phyloP scores from a whole-genome alignment of 441 rosid species.

The Eutrema salsugineum region DNA sequence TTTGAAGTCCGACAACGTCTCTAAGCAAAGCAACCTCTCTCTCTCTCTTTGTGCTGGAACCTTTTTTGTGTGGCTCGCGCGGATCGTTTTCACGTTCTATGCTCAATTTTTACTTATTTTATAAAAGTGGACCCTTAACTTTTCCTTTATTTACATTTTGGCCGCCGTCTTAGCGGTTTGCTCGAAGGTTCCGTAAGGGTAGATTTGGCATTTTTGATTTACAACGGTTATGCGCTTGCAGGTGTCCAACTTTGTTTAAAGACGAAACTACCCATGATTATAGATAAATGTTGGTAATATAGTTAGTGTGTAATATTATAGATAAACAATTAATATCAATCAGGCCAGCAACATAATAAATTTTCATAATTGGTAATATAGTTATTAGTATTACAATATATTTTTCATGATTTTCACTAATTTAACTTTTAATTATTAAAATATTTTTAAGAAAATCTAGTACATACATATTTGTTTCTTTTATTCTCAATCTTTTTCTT shows the following conservation, averaged over 20 bases:
- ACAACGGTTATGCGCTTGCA: conserved; percentile 36
- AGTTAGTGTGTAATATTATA: too few species aligned
- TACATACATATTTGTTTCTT: too few species aligned
- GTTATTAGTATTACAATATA: too few species aligned
- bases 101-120: conserved; percentile 20
- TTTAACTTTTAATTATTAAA: too few species aligned
- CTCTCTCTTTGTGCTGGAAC: conserved; percentile 31
- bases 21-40: conserved; percentile 36
- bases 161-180: conserved; percentile 24
- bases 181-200: conserved; percentile 14
- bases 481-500: too few species aligned
- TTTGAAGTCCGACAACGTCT: conserved; percentile 88
- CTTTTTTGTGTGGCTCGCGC: conserved; percentile 39
- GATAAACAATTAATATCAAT: too few species aligned
- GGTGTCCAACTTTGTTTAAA: neutral
- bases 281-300: neutral
- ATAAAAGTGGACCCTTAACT: neutral
- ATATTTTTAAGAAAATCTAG: too few species aligned
- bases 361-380: too few species aligned
- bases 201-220: conserved; percentile 16
- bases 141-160: conserved; percentile 15
- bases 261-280: conserved; percentile 36
- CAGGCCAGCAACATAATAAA: too few species aligned
- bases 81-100: conserved; percentile 46
- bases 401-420: too few species aligned